A percentile compares a stretch with the other conserved stretches of the same genome.
These are phyloP conservation scores for Blastomyces silverae DNA, from an alignment of 2,329 filamentous ascomycete species.

Conservation along the genomic window DNA sequence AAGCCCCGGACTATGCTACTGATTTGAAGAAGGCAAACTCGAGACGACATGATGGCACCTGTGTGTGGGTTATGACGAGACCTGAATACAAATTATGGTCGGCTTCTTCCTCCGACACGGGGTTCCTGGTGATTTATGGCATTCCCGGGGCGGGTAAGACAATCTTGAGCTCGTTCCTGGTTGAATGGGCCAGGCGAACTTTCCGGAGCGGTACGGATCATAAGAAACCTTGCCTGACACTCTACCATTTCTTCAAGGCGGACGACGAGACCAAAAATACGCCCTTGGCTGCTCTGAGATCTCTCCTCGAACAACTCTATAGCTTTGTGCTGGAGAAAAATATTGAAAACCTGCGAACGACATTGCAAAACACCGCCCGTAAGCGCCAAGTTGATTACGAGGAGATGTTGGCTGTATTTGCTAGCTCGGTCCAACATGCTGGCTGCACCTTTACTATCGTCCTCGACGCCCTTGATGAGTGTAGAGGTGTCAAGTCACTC, in stretches of 20 bases:
- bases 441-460: slow-evolving; percentile 13
- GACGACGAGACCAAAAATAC: slow-evolving; percentile 16
- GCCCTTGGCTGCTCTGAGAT: slow-evolving; percentile 9
- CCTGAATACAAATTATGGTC: slow-evolving; percentile 15
- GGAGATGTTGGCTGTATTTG: slow-evolving; percentile 10
- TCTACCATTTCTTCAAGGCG: slow-evolving; percentile 16
- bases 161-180: slow-evolving; percentile 14
- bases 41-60: slow-evolving; percentile 12
- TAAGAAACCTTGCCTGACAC: slow-evolving; percentile 8
- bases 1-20: slow-evolving; percentile 11
- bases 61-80: slow-evolving; percentile 9
- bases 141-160: slow-evolving; percentile 13
- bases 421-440: slow-evolving; percentile 7
- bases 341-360: slow-evolving; percentile 6
- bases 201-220: slow-evolving; percentile 11
- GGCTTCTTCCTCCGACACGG: neutral
- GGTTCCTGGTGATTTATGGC: slow-evolving; percentile 14
- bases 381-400: slow-evolving; percentile 14
- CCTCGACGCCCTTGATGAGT: slow-evolving; percentile 15
- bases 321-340: slow-evolving; percentile 10
- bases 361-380: slow-evolving; percentile 7
- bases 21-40: slow-evolving; percentile 15
- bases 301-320: slow-evolving; percentile 15
- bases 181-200: slow-evolving; percentile 5
- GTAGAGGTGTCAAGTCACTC: slow-evolving; percentile 11